Evolutionary conservation across 2,329 filamentous ascomycete genomes (phyloP), one percentile per base, ranked within the genome.

Genomic region (Beauveria bassiana): DNA sequence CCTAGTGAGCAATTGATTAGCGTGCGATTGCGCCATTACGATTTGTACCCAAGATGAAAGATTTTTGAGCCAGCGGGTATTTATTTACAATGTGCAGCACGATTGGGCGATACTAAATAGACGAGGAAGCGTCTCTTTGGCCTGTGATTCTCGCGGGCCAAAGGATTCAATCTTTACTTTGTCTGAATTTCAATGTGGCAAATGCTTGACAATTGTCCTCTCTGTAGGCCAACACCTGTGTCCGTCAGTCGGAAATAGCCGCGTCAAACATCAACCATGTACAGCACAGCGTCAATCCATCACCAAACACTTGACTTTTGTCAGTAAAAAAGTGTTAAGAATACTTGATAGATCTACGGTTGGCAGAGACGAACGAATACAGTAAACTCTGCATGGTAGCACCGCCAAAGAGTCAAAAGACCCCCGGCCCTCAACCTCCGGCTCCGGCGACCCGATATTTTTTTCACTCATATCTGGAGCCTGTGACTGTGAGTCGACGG

Each of bases 381-480:
- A 57, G 54, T 47, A 7, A 43, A n/a, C 28, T 56, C 40, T 20
- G 5, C 53, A 20, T 26, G 16, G 34, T 16, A 45, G 16, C 52
- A 54, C 20, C 24, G 22, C 34, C 14, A 42, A 43, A 43, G 2
- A 45, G 20, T n/a, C 34, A 20, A 47, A 20, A 31, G 20, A 18
- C 43, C 43, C 59, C 59, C 43, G 22, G 59, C 31, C 43, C 22
- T 49, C 51, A 42, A 40, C 31, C 61, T 63, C 61, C 61, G 61
- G 61, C 61, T 63, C 61, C 61, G 61, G 61, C 56, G 61, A 61
- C 56, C 56, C 45, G 38, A 47, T 60, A 40, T 61, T 63, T 62
- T 62, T 59, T 57, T 62, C 60, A 51, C 54, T 62, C 54, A 62
- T 62, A 49, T 26, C 26, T 46, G 47, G 47, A 28, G 40, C 7